Evolutionary conservation across 768 basidiomycete genomes (phyloP).

Genomic region (Kondoa malvinella): DNA sequence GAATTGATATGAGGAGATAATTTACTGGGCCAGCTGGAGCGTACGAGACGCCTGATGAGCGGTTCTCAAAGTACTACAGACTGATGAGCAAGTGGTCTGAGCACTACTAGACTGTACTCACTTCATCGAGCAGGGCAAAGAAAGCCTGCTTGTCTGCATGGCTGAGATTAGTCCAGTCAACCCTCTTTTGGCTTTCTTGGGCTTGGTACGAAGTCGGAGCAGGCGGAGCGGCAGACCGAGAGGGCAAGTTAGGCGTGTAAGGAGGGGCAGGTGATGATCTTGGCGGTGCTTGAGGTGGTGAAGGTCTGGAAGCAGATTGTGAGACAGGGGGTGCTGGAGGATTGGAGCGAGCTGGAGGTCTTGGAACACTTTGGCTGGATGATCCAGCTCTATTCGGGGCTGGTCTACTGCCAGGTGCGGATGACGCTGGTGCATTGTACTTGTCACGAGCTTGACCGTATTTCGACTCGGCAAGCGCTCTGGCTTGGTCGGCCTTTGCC

Average conservation of each 20-base stretch:
- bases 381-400: neutral
- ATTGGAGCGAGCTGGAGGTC: neutral
- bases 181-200: neutral
- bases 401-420: too few relatives aligned
- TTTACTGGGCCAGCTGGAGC: neutral
- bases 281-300: neutral
- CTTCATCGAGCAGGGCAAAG: slow-evolving; percentile 13
- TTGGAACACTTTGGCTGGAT: neutral
- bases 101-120: neutral
- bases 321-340: neutral
- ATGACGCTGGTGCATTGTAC: neutral
- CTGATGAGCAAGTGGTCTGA: neutral
- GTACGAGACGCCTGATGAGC: neutral
- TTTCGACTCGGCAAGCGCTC: too few relatives aligned
- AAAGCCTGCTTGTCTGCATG: slow-evolving; percentile 10
- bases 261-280: neutral
- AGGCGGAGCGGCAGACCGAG: neutral
- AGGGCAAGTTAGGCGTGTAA: neutral
- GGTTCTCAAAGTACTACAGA: neutral
- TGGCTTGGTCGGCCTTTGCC: too few relatives aligned
- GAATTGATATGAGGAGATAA: neutral
- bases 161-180: slow-evolving; percentile 11
- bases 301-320: neutral
- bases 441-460: too few relatives aligned
- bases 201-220: slow-evolving; percentile 1